Evolutionary conservation across 2,329 filamentous ascomycete genomes (phyloP), one percentile per base, ranked within the genome.

Genomic region (Monilinia vaccinii-corymbosi): DNA sequence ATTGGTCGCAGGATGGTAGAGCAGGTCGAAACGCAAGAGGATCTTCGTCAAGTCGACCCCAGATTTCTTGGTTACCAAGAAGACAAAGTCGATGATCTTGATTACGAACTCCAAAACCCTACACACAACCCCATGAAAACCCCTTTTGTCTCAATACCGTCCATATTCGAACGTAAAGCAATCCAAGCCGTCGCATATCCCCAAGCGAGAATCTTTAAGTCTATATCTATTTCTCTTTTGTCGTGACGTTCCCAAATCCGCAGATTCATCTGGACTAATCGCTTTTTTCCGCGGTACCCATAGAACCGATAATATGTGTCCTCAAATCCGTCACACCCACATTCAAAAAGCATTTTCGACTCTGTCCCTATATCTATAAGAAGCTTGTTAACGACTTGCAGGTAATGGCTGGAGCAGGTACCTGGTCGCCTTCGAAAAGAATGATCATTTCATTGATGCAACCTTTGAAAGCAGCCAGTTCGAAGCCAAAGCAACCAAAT

Each of bases 31-130:
- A 36, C 14, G 3, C 94, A 99, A 76, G 97, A 99, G 80, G 94
- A 94, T 64, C 96, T 97, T 72, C 90, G 94, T 62, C 91, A 96
- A 78, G 93, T 97, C 65, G 94, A 99, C 73, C 93, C 94, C 67
- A 84, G 83, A 70, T 97, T 89, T 73, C 77, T 93, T 65, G 94
- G 94, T 67, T 95, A 97, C 80, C 91, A 97, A 78, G 93, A 91
- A 61, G 93, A 93, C 75, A 87, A 93, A 72, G 97, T 97, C 68
- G 91, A 96, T 31, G 86, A 96, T 72, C 82, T 99, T 31, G 94
- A 99, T 74, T 87, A 88, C 2, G 11, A 51, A 40, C 34, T 52
- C 57, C 82, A 28, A 3, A 25, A 9, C 13, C 31, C 9, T 38
- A 2, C 21, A 11, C 2, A 16, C 16, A 9, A 38, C 10, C 4